These are phyloP conservation scores for Asterionellopsis glacialis DNA, from an alignment of 108 stramenopile genomes.

Conservation along the genomic window DNA sequence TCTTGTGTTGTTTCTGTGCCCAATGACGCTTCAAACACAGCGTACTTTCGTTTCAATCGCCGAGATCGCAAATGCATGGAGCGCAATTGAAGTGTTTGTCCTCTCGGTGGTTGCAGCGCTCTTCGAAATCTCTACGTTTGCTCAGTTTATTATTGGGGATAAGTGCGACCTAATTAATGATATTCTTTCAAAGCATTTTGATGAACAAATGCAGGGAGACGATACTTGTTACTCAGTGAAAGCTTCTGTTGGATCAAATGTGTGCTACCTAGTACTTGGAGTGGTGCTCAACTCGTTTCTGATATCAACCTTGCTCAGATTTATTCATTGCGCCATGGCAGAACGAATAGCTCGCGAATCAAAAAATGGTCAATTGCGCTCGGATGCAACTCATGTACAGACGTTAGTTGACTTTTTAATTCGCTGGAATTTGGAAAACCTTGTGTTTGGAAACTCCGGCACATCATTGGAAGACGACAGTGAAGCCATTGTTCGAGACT, in stretches of 20 bases:
- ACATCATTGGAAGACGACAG: too few species aligned
- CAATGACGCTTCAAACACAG: slow-evolving; percentile 54
- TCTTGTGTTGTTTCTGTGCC: slow-evolving; percentile 56
- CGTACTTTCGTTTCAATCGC: slow-evolving; percentile 58
- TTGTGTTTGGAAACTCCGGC: too few species aligned
- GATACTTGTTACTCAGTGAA: slow-evolving; percentile 76
- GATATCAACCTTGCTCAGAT: slow-evolving; percentile 45
- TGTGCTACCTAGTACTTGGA: slow-evolving; percentile 54
- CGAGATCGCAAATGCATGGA: slow-evolving; percentile 87
- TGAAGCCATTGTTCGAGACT: too few species aligned
- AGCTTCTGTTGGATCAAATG: slow-evolving; percentile 51
- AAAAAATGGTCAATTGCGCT: too few species aligned
- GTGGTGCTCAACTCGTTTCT: slow-evolving; percentile 57
- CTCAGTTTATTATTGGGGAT: slow-evolving; percentile 80
- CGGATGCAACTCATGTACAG: too few species aligned
- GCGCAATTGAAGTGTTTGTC: slow-evolving; percentile 86
- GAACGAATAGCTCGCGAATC: slow-evolving; percentile 27
- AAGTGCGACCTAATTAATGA: slow-evolving; percentile 66
- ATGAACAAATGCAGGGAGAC: slow-evolving; percentile 31
- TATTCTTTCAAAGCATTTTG: slow-evolving; percentile 40
- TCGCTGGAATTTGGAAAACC: too few species aligned
- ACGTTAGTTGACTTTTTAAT: too few species aligned
- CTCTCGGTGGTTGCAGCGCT: slow-evolving; percentile 73
- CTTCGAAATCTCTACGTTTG: slow-evolving; percentile 77
- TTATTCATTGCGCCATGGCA: slow-evolving; percentile 62